Evolutionary conservation across 1,139 yeast species (phyloP).

Genomic region (Groenewaldozyma auringiensis): DNA sequence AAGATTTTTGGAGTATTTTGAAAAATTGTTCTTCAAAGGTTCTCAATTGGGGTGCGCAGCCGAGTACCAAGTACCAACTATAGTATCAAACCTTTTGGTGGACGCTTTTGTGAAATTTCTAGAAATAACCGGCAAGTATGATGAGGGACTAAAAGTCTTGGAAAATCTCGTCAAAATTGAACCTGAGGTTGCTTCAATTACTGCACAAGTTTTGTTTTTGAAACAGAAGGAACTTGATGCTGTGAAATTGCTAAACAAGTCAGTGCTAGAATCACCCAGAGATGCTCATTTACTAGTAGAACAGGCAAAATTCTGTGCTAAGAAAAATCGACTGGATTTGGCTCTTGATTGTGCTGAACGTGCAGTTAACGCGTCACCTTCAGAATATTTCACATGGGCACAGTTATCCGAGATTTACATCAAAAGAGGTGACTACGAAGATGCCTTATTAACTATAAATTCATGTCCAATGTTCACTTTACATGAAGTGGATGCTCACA

Average conservation of each 20-base stretch:
- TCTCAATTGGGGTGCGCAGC: slow-evolving; percentile 52
- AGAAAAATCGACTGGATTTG: slow-evolving; percentile 57
- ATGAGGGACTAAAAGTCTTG: slow-evolving; percentile 49
- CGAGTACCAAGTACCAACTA: slow-evolving; percentile 61
- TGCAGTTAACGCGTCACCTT: slow-evolving; percentile 74
- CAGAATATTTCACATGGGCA: slow-evolving; percentile 82
- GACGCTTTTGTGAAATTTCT: slow-evolving; percentile 64
- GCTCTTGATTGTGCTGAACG: slow-evolving; percentile 68
- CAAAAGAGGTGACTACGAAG: slow-evolving; percentile 57
- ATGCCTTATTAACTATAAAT: slow-evolving; percentile 74
- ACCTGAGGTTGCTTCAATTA: slow-evolving; percentile 47
- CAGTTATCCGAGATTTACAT: slow-evolving; percentile 66
- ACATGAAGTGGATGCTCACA: slow-evolving; percentile 44
- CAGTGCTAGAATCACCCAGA: slow-evolving; percentile 50
- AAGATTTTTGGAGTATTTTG: slow-evolving; percentile 52
- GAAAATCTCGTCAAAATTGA: slow-evolving; percentile 38
- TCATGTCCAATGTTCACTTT: slow-evolving; percentile 87
- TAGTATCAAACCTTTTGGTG: slow-evolving; percentile 64
- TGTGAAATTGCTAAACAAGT: slow-evolving; percentile 54
- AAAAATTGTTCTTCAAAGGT: slow-evolving; percentile 60
- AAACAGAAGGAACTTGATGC: slow-evolving; percentile 78
- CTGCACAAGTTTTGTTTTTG: slow-evolving; percentile 53
- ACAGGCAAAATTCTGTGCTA: slow-evolving; percentile 67
- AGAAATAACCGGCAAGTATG: slow-evolving; percentile 57
- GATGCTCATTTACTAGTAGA: slow-evolving; percentile 50